Evolutionary conservation across 2,329 filamentous ascomycete species (phyloP).

Genomic region (Diaporthe citriasiana): DNA sequence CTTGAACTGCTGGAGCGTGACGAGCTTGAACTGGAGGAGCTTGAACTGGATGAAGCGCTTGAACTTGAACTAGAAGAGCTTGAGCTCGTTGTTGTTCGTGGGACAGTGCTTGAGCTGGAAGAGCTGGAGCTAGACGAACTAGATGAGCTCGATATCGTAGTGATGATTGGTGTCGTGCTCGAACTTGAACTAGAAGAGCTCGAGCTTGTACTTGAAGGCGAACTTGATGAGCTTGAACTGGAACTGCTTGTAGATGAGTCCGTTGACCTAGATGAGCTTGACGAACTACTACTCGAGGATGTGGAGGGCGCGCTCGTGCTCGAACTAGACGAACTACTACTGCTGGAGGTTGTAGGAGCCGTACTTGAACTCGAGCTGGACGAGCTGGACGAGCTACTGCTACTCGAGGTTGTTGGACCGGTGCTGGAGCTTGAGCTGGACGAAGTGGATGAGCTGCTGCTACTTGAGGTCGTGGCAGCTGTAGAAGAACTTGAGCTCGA

Average conservation of each 20-base stretch:
- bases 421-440: background rate
- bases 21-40: background rate
- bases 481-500: background rate
- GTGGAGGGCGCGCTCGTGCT: background rate
- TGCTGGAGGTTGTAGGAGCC: background rate
- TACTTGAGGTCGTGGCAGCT: background rate
- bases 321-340: background rate
- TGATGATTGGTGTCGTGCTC: background rate
- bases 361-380: background rate
- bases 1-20: too few species aligned
- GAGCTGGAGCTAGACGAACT: background rate
- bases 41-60: background rate
- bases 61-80: background rate
- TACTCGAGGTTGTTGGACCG: background rate
- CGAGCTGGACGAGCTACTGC: background rate
- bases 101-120: background rate
- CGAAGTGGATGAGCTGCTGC: background rate
- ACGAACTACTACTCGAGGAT: background rate
- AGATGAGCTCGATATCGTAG: background rate
- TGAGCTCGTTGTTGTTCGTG: background rate
- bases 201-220: background rate
- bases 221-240: background rate
- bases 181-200: conserved; percentile 9
- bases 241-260: too few species aligned
- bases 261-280: background rate